These are phyloP conservation scores for Telfairia occidentalis DNA, from an alignment of 331 rosid genomes.

Conservation along the genomic window DNA sequence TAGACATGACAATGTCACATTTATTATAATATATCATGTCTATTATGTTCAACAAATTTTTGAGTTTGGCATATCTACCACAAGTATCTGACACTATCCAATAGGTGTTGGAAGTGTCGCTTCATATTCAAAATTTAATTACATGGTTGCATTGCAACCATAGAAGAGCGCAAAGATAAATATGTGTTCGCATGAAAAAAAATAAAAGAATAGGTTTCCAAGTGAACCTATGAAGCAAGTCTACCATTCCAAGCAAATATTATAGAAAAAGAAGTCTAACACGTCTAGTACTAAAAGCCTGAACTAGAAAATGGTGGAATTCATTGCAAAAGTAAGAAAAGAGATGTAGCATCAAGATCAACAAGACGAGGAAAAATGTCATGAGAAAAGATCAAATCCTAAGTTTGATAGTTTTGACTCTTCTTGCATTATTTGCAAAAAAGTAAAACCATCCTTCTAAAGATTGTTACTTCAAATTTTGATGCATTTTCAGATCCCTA, in stretches of 20 bases:
- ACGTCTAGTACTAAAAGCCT: not conserved
- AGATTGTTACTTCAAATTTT: not conserved
- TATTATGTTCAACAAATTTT: no score
- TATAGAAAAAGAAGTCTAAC: not conserved
- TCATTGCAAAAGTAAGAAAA: not conserved
- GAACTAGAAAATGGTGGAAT: not conserved
- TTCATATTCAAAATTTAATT: not conserved
- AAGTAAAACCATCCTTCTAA: not conserved
- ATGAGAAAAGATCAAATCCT: not conserved
- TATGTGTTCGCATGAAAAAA: not conserved
- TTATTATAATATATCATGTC: no score
- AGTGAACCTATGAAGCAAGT: not conserved
- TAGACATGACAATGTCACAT: no score
- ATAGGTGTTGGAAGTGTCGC: not conserved
- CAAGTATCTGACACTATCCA: not conserved
- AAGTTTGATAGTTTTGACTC: not conserved
- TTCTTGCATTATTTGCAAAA: no score
- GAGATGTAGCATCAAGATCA: not conserved
- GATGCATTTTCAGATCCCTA: not conserved
- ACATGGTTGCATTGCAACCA: not conserved
- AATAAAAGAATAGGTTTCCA: not conserved
- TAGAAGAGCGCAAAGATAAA: not conserved
- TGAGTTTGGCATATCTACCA: not conserved
- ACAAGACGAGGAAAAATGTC: not conserved
- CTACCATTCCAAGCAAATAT: not conserved